Evolutionary conservation across 1,284 basidiomycete species (phyloP).

Genomic region (Singerocomus rubriflavus): DNA sequence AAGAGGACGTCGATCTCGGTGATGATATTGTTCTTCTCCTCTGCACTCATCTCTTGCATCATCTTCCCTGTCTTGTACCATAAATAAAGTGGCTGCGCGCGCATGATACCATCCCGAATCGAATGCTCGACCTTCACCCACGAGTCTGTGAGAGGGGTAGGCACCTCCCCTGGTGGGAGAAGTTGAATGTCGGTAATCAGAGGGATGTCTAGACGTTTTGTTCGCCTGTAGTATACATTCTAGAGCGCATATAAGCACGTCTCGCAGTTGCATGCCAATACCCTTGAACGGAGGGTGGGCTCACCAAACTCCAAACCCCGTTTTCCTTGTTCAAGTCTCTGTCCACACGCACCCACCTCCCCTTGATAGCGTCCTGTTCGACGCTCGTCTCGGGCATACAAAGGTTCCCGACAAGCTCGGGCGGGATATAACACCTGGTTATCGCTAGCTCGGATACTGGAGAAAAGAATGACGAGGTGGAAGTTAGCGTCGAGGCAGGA

Average conservation of each 20-base stretch:
- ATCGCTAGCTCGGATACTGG: constrained; percentile 79
- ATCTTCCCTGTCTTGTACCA: constrained; percentile 77
- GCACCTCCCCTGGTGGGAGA: constrained; percentile 48
- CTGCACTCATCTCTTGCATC: constrained; percentile 50
- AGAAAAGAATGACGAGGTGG: background rate
- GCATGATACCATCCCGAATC: constrained; percentile 52
- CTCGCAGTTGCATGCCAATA: constrained; percentile 6
- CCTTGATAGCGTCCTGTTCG: constrained; percentile 74
- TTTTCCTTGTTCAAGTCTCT: constrained; percentile 71
- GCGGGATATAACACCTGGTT: constrained; percentile 66
- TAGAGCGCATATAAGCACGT: constrained; percentile 26
- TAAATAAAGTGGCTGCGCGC: constrained; percentile 53
- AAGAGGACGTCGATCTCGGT: constrained; percentile 88
- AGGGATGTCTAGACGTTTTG: constrained; percentile 72
- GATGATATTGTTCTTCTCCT: constrained; percentile 63
- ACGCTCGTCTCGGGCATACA: constrained; percentile 70
- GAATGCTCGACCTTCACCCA: constrained; percentile 63
- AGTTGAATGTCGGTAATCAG: constrained; percentile 63
- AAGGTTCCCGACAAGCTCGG: constrained; percentile 49
- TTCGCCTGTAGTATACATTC: constrained; percentile 83
- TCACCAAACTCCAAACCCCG: constrained; percentile 60
- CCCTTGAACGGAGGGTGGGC: background rate
- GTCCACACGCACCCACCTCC: constrained; percentile 85
- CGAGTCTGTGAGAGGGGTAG: constrained; percentile 38
- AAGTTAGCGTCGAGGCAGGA: constrained; percentile 4